Conservation (phyloP, 768 basidiomycete genomes). For the Mycena sanguinolenta region DNA sequence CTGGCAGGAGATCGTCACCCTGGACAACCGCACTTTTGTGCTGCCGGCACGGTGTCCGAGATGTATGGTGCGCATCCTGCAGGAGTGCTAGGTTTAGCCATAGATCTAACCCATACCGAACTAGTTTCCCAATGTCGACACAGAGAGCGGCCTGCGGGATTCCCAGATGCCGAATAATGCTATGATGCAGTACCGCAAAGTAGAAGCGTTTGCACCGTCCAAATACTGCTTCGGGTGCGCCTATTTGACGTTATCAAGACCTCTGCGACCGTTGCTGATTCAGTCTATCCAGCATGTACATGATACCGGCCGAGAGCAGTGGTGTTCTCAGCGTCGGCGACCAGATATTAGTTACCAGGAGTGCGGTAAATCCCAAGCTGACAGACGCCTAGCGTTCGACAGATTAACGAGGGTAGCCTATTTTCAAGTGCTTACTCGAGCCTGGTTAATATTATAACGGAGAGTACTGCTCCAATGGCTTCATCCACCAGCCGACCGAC, state of each 20-base stretch:
- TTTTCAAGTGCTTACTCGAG: too few relatives aligned
- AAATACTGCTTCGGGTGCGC: constrained; percentile 38
- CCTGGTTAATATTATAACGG: too few relatives aligned
- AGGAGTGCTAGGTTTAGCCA: not conserved
- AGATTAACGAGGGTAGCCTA: too few relatives aligned
- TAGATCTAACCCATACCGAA: not conserved
- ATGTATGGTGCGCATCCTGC: constrained; percentile 30
- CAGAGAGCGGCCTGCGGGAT: constrained; percentile 31
- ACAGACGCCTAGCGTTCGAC: not conserved
- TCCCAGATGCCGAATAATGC: constrained; percentile 37
- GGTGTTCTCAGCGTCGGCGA: constrained; percentile 35
- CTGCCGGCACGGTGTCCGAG: constrained; percentile 33
- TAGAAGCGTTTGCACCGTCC: constrained; percentile 18
- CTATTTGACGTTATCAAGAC: not conserved
- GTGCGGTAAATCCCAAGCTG: constrained; percentile 32
- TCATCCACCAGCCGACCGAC: too few relatives aligned
- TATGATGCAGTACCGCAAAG: constrained; percentile 39
- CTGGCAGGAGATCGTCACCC: constrained; percentile 35
- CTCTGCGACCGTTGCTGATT: not conserved
- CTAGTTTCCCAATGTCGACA: constrained; percentile 38
- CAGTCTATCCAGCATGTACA: constrained; percentile 29
- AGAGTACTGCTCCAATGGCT: too few relatives aligned
- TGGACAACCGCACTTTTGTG: constrained; percentile 17
- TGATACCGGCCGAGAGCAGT: constrained; percentile 28
- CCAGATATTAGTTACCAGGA: constrained; percentile 25